Conservation (phyloP, 78 protist species). For the Parvularia atlantis region DNA sequence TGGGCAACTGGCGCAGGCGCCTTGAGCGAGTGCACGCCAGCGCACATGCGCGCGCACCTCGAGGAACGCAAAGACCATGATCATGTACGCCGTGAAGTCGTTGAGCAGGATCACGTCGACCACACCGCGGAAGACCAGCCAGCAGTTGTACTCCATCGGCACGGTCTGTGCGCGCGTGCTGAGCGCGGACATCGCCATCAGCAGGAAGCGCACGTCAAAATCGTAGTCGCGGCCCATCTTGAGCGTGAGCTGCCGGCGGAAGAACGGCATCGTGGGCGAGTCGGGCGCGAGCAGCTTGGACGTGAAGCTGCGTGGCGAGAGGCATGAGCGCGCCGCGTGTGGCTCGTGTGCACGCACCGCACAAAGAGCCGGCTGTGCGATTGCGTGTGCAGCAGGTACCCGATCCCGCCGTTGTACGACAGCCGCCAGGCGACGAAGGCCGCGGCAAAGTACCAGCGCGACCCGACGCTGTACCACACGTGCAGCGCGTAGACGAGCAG, state of each 20-base stretch:
- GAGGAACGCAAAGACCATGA: background rate
- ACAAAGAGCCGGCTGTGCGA: slow-evolving; percentile 25
- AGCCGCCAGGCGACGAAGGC: slow-evolving; percentile 69
- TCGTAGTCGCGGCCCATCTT: slow-evolving; percentile 42
- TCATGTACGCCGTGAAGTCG: slow-evolving; percentile 43
- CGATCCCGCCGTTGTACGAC: slow-evolving; percentile 65
- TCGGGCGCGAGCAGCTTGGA: background rate
- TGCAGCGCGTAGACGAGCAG: background rate
- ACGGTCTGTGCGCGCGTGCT: background rate
- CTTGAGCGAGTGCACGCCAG: background rate
- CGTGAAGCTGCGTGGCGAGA: too few relatives aligned
- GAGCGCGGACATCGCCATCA: background rate
- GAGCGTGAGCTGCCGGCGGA: background rate
- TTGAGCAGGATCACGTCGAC: slow-evolving; percentile 62
- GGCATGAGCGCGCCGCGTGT: background rate
- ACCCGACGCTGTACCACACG: too few relatives aligned
- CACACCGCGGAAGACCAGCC: slow-evolving; percentile 69
- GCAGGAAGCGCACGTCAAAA: slow-evolving; percentile 25
- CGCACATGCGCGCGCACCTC: background rate
- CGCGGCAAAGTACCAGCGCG: slow-evolving; percentile 12
- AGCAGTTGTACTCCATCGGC: slow-evolving; percentile 61
- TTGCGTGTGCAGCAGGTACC: slow-evolving; percentile 48
- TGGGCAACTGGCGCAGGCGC: slow-evolving; percentile 26
- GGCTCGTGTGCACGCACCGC: background rate
- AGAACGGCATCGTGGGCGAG: slow-evolving; percentile 14